Percentiles rank a stretch among this genome's conserved stretches.
Evolutionary conservation across 768 basidiomycete species (phyloP).

Genomic region (Cystobasidium onofrii): DNA sequence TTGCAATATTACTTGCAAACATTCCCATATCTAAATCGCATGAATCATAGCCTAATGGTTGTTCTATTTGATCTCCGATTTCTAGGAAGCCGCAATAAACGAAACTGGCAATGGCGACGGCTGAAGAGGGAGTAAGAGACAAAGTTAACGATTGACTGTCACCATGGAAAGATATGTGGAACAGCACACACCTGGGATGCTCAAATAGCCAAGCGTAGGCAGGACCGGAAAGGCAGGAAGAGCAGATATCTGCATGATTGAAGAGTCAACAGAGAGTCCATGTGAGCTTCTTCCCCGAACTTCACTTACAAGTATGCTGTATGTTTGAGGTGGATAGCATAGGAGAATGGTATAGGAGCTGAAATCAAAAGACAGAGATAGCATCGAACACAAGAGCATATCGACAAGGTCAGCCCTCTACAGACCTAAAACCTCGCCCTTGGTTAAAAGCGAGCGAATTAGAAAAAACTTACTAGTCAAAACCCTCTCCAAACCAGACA

Average conservation of each 20-base stretch:
- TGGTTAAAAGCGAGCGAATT: background rate
- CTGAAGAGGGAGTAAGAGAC: background rate
- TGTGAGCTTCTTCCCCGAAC: background rate
- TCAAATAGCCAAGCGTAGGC: conserved; percentile 14
- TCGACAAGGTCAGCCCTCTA: background rate
- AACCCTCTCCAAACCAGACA: conserved; percentile 23
- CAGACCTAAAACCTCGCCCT: background rate
- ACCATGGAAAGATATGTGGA: too few relatives aligned
- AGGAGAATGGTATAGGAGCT: conserved; percentile 25
- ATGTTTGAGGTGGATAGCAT: conserved; percentile 32
- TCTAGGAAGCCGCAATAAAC: conserved; percentile 20
- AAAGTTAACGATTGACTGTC: background rate
- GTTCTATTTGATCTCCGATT: conserved; percentile 23
- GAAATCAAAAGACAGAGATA: background rate
- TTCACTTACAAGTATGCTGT: background rate
- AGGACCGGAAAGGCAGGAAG: conserved; percentile 31
- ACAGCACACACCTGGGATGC: conserved; percentile 11
- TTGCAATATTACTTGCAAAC: conserved; percentile 5
- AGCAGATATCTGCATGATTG: conserved; percentile 17
- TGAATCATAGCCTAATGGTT: conserved; percentile 23
- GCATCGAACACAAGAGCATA: background rate
- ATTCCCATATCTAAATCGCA: conserved; percentile 12
- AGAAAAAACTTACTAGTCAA: conserved; percentile 25
- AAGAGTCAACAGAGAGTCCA: too few relatives aligned
- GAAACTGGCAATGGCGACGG: conserved; percentile 10